Evolutionary conservation across 2,329 filamentous ascomycete genomes (phyloP).

Genomic region (Escovopsis sp.): DNA sequence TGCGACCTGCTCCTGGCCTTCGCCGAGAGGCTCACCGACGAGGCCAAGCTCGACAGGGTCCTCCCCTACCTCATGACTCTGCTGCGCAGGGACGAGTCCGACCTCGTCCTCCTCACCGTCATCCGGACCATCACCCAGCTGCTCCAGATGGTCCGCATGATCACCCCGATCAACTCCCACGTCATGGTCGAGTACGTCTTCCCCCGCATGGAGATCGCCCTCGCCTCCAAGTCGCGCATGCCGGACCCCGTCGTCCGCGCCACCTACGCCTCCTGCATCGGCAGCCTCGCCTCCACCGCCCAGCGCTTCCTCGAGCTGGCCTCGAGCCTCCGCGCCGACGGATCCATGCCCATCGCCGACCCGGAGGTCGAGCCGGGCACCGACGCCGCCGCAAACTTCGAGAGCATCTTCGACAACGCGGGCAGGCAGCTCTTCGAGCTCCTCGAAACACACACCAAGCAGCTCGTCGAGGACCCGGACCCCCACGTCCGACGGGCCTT

Average conservation of each 20-base stretch:
- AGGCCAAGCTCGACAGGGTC: constrained; percentile 87
- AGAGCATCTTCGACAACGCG: constrained; percentile 78
- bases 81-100: constrained; percentile 58
- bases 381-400: constrained; percentile 54
- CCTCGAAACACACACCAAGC: constrained; percentile 80
- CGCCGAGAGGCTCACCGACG: constrained; percentile 78
- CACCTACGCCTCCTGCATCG: constrained; percentile 84
- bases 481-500: constrained; percentile 81
- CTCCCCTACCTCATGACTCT: constrained; percentile 78
- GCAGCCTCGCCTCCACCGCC: constrained; percentile 74
- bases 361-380: constrained; percentile 62
- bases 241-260: constrained; percentile 62
- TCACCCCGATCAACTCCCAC: constrained; percentile 62
- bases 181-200: constrained; percentile 55
- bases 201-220: constrained; percentile 42
- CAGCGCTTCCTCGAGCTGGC: constrained; percentile 80
- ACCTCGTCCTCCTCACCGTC: constrained; percentile 73
- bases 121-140: constrained; percentile 80
- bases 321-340: constrained; percentile 71
- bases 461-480: constrained; percentile 74
- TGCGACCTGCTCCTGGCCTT: constrained; percentile 89
- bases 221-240: constrained; percentile 27
- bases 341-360: constrained; percentile 61
- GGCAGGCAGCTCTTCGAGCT: constrained; percentile 65
- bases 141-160: constrained; percentile 71